phyloP scores from a whole-genome alignment of 345 rosid species.

The Punica granatum region DNA sequence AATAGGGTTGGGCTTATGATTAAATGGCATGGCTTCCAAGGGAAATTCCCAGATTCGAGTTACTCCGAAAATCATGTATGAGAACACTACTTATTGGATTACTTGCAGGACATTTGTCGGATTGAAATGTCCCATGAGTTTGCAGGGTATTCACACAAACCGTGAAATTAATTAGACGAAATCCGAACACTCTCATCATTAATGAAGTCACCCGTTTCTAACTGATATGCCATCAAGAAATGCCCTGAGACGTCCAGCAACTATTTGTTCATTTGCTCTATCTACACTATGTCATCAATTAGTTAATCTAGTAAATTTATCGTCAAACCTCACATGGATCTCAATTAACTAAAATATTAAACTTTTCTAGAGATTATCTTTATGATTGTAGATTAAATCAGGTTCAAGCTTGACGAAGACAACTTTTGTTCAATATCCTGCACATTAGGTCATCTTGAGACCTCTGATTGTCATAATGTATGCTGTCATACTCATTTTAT shows the following conservation, averaged over 20 bases:
- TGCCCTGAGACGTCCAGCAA: neutral
- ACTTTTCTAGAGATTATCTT: neutral
- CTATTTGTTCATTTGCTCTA: neutral
- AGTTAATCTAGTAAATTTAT: neutral
- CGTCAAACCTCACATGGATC: neutral
- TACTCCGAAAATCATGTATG: too few species aligned
- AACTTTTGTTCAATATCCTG: neutral
- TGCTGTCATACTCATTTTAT: neutral
- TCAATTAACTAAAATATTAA: neutral
- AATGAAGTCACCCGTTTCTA: neutral
- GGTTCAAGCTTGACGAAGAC: neutral
- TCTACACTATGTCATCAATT: neutral
- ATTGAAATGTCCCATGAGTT: too few species aligned
- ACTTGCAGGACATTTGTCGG: too few species aligned
- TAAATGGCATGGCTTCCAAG: neutral
- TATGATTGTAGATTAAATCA: neutral
- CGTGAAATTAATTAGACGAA: too few species aligned
- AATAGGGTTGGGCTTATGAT: neutral
- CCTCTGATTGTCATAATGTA: neutral
- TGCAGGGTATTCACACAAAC: too few species aligned
- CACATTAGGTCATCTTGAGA: neutral
- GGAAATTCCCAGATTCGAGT: too few species aligned
- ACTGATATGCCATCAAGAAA: neutral
- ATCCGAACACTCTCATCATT: too few species aligned
- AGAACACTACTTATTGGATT: too few species aligned